phyloP scores from a whole-genome alignment of 495 filamentous ascomycete species.

The Clavariopsis aquatica region DNA sequence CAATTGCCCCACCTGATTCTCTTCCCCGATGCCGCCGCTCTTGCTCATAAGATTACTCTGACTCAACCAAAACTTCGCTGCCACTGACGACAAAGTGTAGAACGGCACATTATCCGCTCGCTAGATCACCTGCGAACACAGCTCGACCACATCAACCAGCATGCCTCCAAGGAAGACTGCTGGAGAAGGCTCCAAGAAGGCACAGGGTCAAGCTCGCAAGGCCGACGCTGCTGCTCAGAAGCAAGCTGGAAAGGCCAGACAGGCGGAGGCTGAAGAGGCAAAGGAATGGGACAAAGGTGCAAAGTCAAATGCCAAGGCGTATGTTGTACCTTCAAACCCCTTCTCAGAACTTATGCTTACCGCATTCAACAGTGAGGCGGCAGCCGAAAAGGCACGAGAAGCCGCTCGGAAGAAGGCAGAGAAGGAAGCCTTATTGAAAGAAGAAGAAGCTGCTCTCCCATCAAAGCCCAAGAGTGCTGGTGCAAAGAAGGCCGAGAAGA shows the following conservation, averaged over 20 bases:
- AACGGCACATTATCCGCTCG: neutral
- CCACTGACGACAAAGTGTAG: neutral
- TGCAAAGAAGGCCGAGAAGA: conserved; percentile 63
- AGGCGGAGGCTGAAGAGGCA: conserved; percentile 67
- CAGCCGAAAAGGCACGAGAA: conserved; percentile 83
- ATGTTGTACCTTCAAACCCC: conserved; percentile 37
- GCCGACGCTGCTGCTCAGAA: conserved; percentile 82
- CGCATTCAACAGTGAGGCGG: conserved; percentile 64
- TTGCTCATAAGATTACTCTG: neutral
- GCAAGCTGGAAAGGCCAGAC: conserved; percentile 67
- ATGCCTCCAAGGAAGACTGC: conserved; percentile 67
- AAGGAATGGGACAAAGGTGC: conserved; percentile 81
- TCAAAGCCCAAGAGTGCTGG: conserved; percentile 60
- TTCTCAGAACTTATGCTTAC: neutral
- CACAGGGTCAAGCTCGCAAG: conserved; percentile 85
- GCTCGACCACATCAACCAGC: neutral
- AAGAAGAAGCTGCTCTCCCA: conserved; percentile 71
- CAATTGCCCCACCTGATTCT: neutral
- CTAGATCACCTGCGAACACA: neutral
- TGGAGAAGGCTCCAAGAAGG: conserved; percentile 79
- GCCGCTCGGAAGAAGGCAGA: conserved; percentile 85
- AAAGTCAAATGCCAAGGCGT: conserved; percentile 87
- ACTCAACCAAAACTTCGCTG: neutral
- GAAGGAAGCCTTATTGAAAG: conserved; percentile 75
- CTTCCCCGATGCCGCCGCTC: neutral